phyloP scores from a whole-genome alignment of 441 rosid species.

The Theobroma grandiflorum region DNA sequence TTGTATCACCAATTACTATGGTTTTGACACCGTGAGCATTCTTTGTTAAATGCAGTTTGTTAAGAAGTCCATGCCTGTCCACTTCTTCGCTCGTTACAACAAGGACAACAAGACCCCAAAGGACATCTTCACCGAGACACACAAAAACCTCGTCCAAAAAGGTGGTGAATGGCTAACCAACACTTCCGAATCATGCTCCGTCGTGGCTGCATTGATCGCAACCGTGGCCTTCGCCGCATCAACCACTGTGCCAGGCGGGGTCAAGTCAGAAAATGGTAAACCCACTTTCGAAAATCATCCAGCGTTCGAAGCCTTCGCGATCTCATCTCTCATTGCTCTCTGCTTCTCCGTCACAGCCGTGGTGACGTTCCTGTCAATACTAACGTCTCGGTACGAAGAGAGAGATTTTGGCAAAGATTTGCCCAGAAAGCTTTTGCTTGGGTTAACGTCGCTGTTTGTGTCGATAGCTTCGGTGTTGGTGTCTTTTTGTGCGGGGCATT shows the following conservation, averaged over 20 bases:
- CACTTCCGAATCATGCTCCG: conserved; percentile 56
- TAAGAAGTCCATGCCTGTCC: conserved; percentile 42
- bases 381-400: conserved; percentile 52
- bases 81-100: conserved; percentile 50
- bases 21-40: neutral
- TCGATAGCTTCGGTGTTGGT: conserved; percentile 54
- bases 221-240: conserved; percentile 61
- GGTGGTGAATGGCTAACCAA: conserved; percentile 56
- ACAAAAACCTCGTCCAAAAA: conserved; percentile 34
- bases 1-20: neutral
- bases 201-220: conserved; percentile 57
- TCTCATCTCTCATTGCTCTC: conserved; percentile 54
- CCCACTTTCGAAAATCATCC: conserved; percentile 44
- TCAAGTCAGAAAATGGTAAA: conserved; percentile 25
- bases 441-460: conserved; percentile 48
- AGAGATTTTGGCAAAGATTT: conserved; percentile 42
- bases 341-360: conserved; percentile 52
- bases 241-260: conserved; percentile 52
- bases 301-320: conserved; percentile 50
- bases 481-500: conserved; percentile 59
- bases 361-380: conserved; percentile 52
- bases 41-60: conserved; percentile 45
- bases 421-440: conserved; percentile 46
- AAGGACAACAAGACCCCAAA: conserved; percentile 33
- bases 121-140: conserved; percentile 48